Percentiles rank a stretch among this genome's conserved stretches.
phyloP scores from a whole-genome alignment of 805 yeast genomes.

The Candida bentonensis region DNA sequence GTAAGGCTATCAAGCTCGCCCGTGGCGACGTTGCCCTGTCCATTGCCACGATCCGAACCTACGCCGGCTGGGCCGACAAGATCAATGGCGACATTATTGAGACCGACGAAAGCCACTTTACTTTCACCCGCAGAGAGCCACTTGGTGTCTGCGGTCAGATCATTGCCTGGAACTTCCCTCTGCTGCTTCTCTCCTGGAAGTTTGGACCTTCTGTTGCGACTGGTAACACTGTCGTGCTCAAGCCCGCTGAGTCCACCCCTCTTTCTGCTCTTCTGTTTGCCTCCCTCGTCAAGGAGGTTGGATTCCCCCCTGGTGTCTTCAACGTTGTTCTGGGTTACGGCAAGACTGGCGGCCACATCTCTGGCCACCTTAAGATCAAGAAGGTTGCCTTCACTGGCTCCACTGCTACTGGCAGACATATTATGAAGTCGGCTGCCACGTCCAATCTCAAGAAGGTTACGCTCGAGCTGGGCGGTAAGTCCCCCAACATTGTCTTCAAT shows the following conservation, averaged over 20 bases:
- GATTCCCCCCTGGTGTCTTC: conserved; percentile 65
- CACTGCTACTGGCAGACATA: conserved; percentile 70
- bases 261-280: conserved; percentile 52
- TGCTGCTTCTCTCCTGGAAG: conserved; percentile 67
- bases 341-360: conserved; percentile 47
- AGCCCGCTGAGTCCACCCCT: conserved; percentile 67
- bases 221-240: conserved; percentile 59
- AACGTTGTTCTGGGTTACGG: conserved; percentile 65
- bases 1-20: conserved; percentile 44
- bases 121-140: conserved; percentile 58
- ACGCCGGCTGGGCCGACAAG: conserved; percentile 68
- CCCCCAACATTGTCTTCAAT: conserved; percentile 76
- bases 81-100: conserved; percentile 48
- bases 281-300: conserved; percentile 43
- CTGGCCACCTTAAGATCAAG: conserved; percentile 50
- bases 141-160: conserved; percentile 53
- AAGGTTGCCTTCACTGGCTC: conserved; percentile 94
- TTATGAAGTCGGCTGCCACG: conserved; percentile 65
- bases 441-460: conserved; percentile 71
- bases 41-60: conserved; percentile 43
- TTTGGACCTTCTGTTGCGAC: conserved; percentile 73
- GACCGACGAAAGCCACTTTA: conserved; percentile 43
- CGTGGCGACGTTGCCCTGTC: conserved; percentile 41
- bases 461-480: conserved; percentile 90
- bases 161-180: conserved; percentile 63